Percentiles rank a stretch among this genome's conserved stretches.
Evolutionary conservation across 495 filamentous ascomycete species (phyloP).

Genomic region (Hyaloscypha finlandica): DNA sequence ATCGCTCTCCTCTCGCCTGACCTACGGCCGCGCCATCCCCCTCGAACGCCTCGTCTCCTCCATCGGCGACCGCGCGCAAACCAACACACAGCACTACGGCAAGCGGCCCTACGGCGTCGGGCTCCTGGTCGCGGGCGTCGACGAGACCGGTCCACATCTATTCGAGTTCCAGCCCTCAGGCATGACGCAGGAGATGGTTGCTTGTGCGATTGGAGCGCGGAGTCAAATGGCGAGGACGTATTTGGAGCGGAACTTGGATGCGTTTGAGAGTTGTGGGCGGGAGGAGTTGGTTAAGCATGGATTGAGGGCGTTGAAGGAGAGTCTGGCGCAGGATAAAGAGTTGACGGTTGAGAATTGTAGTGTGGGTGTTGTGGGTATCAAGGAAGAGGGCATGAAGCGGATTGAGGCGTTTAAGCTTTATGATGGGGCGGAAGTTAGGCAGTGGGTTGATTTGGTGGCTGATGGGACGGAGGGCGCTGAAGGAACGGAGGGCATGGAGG

Average conservation of each 20-base stretch:
- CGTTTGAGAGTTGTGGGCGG: conserved; percentile 68
- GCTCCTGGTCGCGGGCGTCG: conserved; percentile 88
- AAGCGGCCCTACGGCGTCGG: conserved; percentile 97
- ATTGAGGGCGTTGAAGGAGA: conserved; percentile 90
- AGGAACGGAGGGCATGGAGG: conserved; percentile 70
- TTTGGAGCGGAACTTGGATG: conserved; percentile 84
- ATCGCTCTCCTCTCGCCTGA: conserved; percentile 90
- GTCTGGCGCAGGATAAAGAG: conserved; percentile 94
- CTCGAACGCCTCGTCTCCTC: conserved; percentile 82
- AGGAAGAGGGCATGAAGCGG: conserved; percentile 53
- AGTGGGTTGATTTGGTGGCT: conserved; percentile 68
- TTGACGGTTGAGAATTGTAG: conserved; percentile 95
- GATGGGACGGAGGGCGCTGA: conserved; percentile 52
- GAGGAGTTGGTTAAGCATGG: conserved; percentile 93
- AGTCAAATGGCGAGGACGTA: conserved; percentile 98
- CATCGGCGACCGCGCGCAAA: conserved; percentile 95
- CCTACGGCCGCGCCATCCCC: conserved; percentile 90
- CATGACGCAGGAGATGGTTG: conserved; percentile 94
- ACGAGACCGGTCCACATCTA: conserved; percentile 89
- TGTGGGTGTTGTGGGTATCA: conserved; percentile 76
- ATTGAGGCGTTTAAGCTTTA: conserved; percentile 87
- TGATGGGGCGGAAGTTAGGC: conserved; percentile 83
- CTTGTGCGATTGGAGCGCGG: conserved; percentile 91
- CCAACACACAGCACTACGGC: conserved; percentile 96
- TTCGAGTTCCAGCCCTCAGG: conserved; percentile 98